Evolutionary conservation across 2,329 filamentous ascomycete genomes (phyloP), one percentile per base, ranked within the genome.

Genomic region (Penicillium corylophilum): DNA sequence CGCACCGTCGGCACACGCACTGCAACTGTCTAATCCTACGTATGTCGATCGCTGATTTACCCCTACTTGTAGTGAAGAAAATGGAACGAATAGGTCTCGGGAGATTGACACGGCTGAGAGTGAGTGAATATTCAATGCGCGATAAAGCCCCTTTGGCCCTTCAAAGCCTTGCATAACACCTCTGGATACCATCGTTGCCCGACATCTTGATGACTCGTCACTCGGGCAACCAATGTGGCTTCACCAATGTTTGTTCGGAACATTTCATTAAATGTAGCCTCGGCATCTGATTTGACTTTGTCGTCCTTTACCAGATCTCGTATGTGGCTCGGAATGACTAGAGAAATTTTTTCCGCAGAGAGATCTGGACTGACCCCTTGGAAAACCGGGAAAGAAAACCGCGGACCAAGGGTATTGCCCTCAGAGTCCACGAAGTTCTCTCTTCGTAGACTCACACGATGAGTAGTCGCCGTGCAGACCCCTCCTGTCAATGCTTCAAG

Each of bases 141-240:
- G 7, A 56, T 31, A 48, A 57, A 63, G 22, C 61, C 58, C 31
- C 53, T 53, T 38, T 67, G 64, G 16, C 60, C 65, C 23, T 64
- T 59, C 33, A 71, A 47, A 1, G 69, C 68, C 51, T 58, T 57
- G 2, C 57, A 58, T 41, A 72, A 53, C 8, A 71, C 44, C 28
- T 69, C 65, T 2, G 69, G 69, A 61, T 72, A 72, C 68, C 68
- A 72, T 51, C 68, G 54, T 15, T 64, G 53, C 2, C 66, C 69
- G 4, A 72, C 69, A 57, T 72, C 69, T 33, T 70, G 69, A 40
- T 72, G 69, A 36, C 69, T 71, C 6, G 67, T 72, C 9, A 72
- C 57, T 22, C 69, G 67, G 15, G 69, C 68, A 20, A 71, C 59
- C 2, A 72, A 60, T 0, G 68, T 72, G 1, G 67, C 69, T 36